Conservation (phyloP, 768 basidiomycete species). For the Agrocybe chaxingu region DNA sequence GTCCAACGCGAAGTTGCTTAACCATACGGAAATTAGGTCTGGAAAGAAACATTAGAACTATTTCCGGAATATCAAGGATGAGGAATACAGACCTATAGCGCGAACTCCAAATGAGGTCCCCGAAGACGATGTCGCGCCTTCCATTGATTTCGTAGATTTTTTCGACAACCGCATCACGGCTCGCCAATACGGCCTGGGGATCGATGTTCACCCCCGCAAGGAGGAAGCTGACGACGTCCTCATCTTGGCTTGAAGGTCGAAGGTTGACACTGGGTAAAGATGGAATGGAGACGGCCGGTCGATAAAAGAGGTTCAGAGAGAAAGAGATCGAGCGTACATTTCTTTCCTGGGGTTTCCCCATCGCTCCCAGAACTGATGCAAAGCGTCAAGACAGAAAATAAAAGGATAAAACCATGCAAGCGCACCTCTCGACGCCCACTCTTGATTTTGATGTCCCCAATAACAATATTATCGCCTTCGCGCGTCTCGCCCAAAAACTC, state of each 20-base stretch:
- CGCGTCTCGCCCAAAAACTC: constrained; percentile 38
- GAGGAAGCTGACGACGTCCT: constrained; percentile 8
- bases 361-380: constrained; percentile 38
- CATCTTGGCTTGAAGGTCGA: constrained; percentile 12
- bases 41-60: background rate
- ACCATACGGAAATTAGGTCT: constrained; percentile 21
- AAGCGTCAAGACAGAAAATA: background rate
- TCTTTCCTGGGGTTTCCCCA: constrained; percentile 34
- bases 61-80: background rate
- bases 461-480: constrained; percentile 24
- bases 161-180: constrained; percentile 15
- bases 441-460: constrained; percentile 39
- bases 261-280: constrained; percentile 1
- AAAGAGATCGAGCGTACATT: constrained; percentile 23
- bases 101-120: constrained; percentile 24
- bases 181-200: constrained; percentile 4
- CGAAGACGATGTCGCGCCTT: constrained; percentile 20
- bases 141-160: constrained; percentile 22
- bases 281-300: too few species aligned
- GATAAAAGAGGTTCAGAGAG: background rate
- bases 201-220: constrained; percentile 8
- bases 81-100: constrained; percentile 18
- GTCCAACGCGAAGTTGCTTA: constrained; percentile 10
- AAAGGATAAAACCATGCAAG: background rate
- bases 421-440: constrained; percentile 31